phyloP scores from a whole-genome alignment of 2,329 filamentous ascomycete species.

The Aspergillus hortae region DNA sequence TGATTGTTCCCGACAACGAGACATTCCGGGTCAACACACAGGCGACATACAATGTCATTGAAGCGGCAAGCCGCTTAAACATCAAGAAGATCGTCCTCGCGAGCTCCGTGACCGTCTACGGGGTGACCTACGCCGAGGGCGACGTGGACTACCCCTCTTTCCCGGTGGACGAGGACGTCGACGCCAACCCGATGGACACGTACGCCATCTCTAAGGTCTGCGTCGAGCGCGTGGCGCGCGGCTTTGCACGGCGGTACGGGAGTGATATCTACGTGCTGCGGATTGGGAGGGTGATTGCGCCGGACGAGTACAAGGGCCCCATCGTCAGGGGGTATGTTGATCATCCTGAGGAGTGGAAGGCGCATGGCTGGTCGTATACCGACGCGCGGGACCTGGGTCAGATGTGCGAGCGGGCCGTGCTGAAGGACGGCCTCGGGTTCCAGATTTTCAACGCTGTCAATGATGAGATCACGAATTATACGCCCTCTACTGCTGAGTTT shows the following conservation, averaged over 20 bases:
- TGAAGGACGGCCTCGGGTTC: constrained; percentile 54
- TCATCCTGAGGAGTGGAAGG: constrained; percentile 49
- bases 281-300: constrained; percentile 61
- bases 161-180: constrained; percentile 57
- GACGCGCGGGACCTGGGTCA: constrained; percentile 60
- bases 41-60: constrained; percentile 60
- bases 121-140: constrained; percentile 60
- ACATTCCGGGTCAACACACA: constrained; percentile 55
- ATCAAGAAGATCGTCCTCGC: constrained; percentile 62
- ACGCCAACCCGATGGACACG: constrained; percentile 59
- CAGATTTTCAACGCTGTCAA: constrained; percentile 65
- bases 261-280: constrained; percentile 59
- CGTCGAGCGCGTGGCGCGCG: constrained; percentile 55
- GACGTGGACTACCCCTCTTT: constrained; percentile 57
- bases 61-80: constrained; percentile 59
- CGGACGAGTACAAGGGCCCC: constrained; percentile 34
- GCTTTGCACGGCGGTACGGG: constrained; percentile 54
- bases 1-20: constrained; percentile 60
- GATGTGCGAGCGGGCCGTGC: constrained; percentile 57
- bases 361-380: constrained; percentile 62
- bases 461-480: constrained; percentile 54
- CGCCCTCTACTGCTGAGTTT: constrained; percentile 50
- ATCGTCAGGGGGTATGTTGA: constrained; percentile 36
- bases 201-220: constrained; percentile 61
- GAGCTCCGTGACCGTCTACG: constrained; percentile 58